These are phyloP conservation scores for Fraxinus cuspidata DNA, from an alignment of 257 asterid species.

Conservation along the genomic window DNA sequence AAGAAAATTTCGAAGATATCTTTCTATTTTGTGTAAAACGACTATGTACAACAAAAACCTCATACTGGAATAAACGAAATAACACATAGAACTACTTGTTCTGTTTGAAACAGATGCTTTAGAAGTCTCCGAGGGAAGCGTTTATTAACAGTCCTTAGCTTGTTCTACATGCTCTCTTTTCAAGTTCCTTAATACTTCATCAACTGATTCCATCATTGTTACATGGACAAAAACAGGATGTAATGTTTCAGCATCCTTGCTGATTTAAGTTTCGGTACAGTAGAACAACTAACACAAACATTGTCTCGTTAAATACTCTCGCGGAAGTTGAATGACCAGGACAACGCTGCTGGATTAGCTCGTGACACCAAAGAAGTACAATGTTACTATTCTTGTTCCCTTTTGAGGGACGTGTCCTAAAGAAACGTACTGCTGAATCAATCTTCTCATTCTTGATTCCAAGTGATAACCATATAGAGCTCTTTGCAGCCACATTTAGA, in stretches of 20 bases:
- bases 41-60: slow-evolving; percentile 13
- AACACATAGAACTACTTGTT: slow-evolving; percentile 1
- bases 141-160: slow-evolving; percentile 16
- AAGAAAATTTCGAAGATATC: background rate
- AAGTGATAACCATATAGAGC: slow-evolving; percentile 58
- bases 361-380: slow-evolving; percentile 40
- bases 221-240: background rate
- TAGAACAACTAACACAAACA: background rate
- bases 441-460: slow-evolving; percentile 29
- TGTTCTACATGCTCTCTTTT: no score
- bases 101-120: slow-evolving; percentile 20
- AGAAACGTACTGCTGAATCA: slow-evolving; percentile 11
- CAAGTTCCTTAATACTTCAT: slow-evolving; percentile 8
- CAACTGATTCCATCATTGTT: background rate
- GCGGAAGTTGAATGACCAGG: slow-evolving; percentile 61
- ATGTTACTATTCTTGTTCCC: slow-evolving; percentile 23
- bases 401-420: slow-evolving; percentile 41
- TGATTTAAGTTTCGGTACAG: background rate
- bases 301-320: slow-evolving; percentile 40
- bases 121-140: background rate
- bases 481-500: slow-evolving; percentile 67
- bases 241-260: slow-evolving; percentile 12
- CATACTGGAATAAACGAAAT: background rate
- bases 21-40: slow-evolving; percentile 5
- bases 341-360: slow-evolving; percentile 84